phyloP scores from a whole-genome alignment of 495 filamentous ascomycete genomes.

The Aspergillus ellipticus region DNA sequence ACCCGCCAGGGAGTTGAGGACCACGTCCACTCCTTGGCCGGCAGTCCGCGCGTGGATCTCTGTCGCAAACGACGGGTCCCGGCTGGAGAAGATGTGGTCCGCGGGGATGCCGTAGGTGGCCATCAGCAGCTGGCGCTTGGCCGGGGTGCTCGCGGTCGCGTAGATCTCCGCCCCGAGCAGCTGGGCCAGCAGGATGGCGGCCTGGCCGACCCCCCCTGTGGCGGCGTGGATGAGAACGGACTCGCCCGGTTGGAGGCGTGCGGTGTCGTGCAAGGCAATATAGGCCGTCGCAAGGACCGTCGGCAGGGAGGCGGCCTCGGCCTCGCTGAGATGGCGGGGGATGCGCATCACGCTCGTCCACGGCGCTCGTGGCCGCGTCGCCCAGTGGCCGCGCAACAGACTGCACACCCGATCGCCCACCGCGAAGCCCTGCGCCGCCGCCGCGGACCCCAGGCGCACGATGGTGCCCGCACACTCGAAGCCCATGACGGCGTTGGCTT shows the following conservation, averaged over 20 bases:
- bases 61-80: constrained; percentile 34
- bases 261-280: constrained; percentile 28
- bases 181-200: constrained; percentile 54
- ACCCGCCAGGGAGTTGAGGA: constrained; percentile 49
- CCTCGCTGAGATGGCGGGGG: constrained; percentile 9
- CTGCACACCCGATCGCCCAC: constrained; percentile 41
- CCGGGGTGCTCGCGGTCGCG: constrained; percentile 49
- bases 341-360: constrained; percentile 5
- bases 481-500: constrained; percentile 31
- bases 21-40: constrained; percentile 51
- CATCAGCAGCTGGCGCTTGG: constrained; percentile 50
- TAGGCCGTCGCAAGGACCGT: constrained; percentile 9
- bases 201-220: constrained; percentile 57
- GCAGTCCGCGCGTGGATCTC: constrained; percentile 25
- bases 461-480: constrained; percentile 44
- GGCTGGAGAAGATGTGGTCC: constrained; percentile 55
- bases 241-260: constrained; percentile 43
- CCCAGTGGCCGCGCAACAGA: not conserved
- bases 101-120: constrained; percentile 46
- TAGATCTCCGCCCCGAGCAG: constrained; percentile 55
- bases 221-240: constrained; percentile 57
- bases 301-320: constrained; percentile 10
- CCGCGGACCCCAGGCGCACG: constrained; percentile 14
- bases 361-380: not conserved
- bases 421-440: constrained; percentile 19